These are phyloP conservation scores for Ajuga chamaepitys DNA, from an alignment of 257 asterid genomes.

Conservation along the genomic window DNA sequence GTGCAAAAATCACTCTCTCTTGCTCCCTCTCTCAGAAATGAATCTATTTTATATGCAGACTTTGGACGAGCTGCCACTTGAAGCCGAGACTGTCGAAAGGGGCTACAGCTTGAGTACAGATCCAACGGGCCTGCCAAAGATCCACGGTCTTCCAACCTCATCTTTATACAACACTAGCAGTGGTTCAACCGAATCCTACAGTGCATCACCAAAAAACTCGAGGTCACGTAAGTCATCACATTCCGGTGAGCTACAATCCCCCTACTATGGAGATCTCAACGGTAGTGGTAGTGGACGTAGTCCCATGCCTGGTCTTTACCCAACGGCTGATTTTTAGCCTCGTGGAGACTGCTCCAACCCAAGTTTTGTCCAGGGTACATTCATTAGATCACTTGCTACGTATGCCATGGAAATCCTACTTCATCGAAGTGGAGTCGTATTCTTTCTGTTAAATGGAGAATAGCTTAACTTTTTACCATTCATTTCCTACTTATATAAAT, in stretches of 20 bases:
- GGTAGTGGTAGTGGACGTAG: conserved; percentile 61
- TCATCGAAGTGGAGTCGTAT: conserved; percentile 19
- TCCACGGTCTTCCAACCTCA: conserved; percentile 85
- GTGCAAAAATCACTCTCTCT: too few species aligned
- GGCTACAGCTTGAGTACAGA: conserved; percentile 75
- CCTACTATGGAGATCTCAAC: conserved; percentile 47
- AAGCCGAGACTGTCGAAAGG: conserved; percentile 81
- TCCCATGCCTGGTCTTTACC: conserved; percentile 34
- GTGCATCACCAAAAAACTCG: conserved; percentile 45
- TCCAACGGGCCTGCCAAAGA: conserved; percentile 82
- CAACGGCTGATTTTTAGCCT: conserved; percentile 40
- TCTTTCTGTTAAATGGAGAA: conserved; percentile 26
- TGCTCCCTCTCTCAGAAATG: too few species aligned
- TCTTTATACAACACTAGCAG: conserved; percentile 47
- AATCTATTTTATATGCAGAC: conserved; percentile 33
- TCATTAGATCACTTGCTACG: conserved; percentile 10
- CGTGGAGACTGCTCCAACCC: neutral
- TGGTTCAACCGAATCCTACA: conserved; percentile 49
- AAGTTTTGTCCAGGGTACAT: conserved; percentile 4
- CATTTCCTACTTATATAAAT: conserved; percentile 8
- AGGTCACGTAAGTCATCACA: conserved; percentile 69
- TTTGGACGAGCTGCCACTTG: conserved; percentile 89
- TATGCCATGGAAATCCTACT: neutral
- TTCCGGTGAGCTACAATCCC: conserved; percentile 81
- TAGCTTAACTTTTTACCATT: conserved; percentile 13